Evolutionary conservation across 352 stramenopile genomes (phyloP), one percentile per base, ranked within the genome.

Genomic region (Saprolegnia parasitica): DNA sequence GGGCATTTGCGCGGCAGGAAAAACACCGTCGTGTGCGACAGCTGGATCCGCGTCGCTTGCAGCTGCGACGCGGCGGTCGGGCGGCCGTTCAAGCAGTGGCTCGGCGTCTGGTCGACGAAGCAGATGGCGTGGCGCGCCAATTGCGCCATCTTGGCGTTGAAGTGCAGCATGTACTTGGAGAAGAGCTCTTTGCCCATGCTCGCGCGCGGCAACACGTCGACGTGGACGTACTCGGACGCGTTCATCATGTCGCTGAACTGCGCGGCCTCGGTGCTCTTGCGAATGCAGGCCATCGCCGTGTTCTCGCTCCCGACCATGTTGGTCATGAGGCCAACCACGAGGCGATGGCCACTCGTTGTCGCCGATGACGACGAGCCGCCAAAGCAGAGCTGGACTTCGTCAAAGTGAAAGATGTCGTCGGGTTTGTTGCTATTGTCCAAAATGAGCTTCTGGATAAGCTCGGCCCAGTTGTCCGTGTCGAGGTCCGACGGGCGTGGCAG

Each of bases 301-400:
- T n/a, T 24, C 29, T 70, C 63, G 2, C 2, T 60, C 5, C 63
- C 63, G 1, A 62, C 11, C 10, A 56, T 18, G 26, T 70, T 70
- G 35, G 46, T 56, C 24, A 70, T 58, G 2, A 70, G 32, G 15
- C 63, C 63, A 2, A 70, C 42, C 11, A 70, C 18, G 20, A 70
- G 45, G 35, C 26, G 63, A 24, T 60, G 24, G 16, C 13, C 52
- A 20, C 35, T 5, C 63, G 11, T 5, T 21, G 3, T 37, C 26
- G 16, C 21, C 0, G 54, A 60, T 18, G 4, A 4, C 54, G 54
- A 54, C 21, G 40, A n/a, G 8, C 5, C 5, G 20, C 18, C 11
- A 62, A 62, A 70, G 47, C 61, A 61, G 6, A 70, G 24, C n/a
- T 61, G n/a, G 29, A 61, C 42, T 24, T 70, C 63, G 26, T 70